Percentiles rank a stretch among this genome's conserved stretches.
Evolutionary conservation across 768 basidiomycete genomes (phyloP).

Genomic region (Xerocomellus chrysenteron): DNA sequence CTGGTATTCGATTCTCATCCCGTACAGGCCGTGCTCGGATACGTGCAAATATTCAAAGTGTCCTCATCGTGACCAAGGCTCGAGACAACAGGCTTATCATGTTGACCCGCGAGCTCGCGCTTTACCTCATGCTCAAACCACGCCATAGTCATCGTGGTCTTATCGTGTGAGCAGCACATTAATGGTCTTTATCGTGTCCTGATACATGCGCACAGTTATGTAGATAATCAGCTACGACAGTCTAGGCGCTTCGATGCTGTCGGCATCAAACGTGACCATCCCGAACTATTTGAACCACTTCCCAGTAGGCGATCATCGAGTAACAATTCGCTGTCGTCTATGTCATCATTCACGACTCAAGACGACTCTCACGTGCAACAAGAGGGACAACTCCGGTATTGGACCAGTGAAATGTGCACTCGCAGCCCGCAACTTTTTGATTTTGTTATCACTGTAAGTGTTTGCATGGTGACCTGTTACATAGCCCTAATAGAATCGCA

Average conservation of each 20-base stretch:
- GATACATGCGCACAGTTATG: conserved; percentile 60
- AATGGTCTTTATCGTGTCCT: conserved; percentile 7
- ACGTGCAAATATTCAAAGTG: conserved; percentile 84
- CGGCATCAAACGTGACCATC: conserved; percentile 82
- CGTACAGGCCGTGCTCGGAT: conserved; percentile 86
- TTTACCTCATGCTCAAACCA: conserved; percentile 94
- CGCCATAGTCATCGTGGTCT: conserved; percentile 69
- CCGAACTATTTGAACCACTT: conserved; percentile 82
- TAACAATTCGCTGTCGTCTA: conserved; percentile 57
- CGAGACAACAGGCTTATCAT: conserved; percentile 95
- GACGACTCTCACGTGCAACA: conserved; percentile 44
- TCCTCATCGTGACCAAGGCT: conserved; percentile 97
- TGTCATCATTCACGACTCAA: conserved; percentile 43
- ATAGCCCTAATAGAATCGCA: conserved; percentile 34
- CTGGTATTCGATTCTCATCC: conserved; percentile 9
- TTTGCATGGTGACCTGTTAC: neutral
- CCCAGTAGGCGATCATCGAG: conserved; percentile 74
- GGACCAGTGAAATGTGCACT: conserved; percentile 96
- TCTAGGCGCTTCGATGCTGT: conserved; percentile 94
- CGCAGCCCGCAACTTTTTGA: conserved; percentile 91
- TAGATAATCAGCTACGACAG: conserved; percentile 84
- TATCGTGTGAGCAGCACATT: conserved; percentile 64
- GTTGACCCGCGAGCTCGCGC: conserved; percentile 88
- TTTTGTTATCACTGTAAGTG: conserved; percentile 92
- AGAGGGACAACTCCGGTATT: conserved; percentile 93